Base-by-base conservation (phyloP, 148 eudicot species). In the Spergularia bocconei region DNA sequence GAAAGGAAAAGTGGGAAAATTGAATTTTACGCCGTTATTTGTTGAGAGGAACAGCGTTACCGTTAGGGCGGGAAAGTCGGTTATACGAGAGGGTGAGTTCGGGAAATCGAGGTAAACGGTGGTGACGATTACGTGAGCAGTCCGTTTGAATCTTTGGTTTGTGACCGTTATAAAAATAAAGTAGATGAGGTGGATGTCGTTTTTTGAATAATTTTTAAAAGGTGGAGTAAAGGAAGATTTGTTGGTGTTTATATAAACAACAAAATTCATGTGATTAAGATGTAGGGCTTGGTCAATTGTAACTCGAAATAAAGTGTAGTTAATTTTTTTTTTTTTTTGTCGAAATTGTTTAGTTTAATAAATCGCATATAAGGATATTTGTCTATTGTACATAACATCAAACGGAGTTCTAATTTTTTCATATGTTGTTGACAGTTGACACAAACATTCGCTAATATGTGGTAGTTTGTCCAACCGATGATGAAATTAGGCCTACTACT, bases 11-110 rank as follows among this genome's bases (percentile, higher is more conserved):
- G n/a, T n/a, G n/a, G n/a, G n/a, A n/a, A n/a, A 69, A 79, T 38
- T 50, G 51, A 69, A 73, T 79, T 10, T 73, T 63, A 74, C 77
- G 77, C 78, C 86, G 90, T 87, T 87, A 81, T 51, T 33, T 72
- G 57, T 56, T 13, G 71, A 68, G 76, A n/a, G 33, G 54, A 21
- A 21, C 65, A 55, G 36, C 63, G 70, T 72, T 74, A 6, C 48
- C 48, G 48, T 44, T 44, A 44, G 48, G 48, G 48, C 48, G 48
- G 48, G 48, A 44, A 44, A 44, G 48, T 44, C 48, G 10, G 48
- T 14, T 13, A 17, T 3, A 61, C 25, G 66, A 33, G 17, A 13
- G 21, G 60, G 6, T 6, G 5, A 66, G 7, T 41, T n/a, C n/a
- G 41, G 44, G 71, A 48, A 29, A 54, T 9, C 3, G 0, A 65